Evolutionary conservation across 495 filamentous ascomycete genomes (phyloP), one percentile per base, ranked within the genome.

Genomic region (Xylaria acuta): DNA sequence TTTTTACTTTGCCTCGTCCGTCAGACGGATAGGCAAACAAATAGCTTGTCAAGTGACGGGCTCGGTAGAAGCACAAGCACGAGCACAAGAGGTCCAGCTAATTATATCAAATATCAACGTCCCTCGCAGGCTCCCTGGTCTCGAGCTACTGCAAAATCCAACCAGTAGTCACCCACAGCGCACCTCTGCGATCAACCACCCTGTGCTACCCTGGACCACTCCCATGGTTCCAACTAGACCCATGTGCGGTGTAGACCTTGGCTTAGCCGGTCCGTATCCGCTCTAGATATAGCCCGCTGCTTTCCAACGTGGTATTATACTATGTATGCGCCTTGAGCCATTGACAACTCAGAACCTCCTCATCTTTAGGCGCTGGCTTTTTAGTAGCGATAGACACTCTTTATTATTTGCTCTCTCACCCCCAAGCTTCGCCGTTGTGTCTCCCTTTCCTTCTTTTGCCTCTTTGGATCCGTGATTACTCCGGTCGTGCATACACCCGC

Each of bases 211-310:
- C 77, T 79, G 77, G 76, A 77, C 70, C 62, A 60, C 70, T 72
- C 77, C 77, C 77, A 64, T 79, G 77, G 77, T 72, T 76, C 72
- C 72, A 74, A 76, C 76, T 73, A 76, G 74, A 76, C 75, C 77
- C 77, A 73, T 79, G 77, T 73, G 76, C 73, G 76, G 77, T 78
- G 70, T 75, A 78, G 66, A 75, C 74, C 75, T 78, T 71, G 77
- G 76, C 77, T 78, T 79, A 78, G 76, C 77, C 77, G 77, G 77
- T 74, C 77, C 76, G 76, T 75, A 79, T 78, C 77, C 77, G 77
- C 77, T 75, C 76, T 77, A 74, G 77, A 79, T 79, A 79, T 79
- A 79, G 77, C 72, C 77, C 77, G 72, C 74, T 79, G 77, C 77
- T 75, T 74, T 74, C 74, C 76, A 78, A 79, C 73, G 77, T 78